Percentiles rank a stretch among this genome's conserved stretches.
Conservation (phyloP, 2,329 filamentous ascomycete genomes). For the Neonectria hederae region DNA sequence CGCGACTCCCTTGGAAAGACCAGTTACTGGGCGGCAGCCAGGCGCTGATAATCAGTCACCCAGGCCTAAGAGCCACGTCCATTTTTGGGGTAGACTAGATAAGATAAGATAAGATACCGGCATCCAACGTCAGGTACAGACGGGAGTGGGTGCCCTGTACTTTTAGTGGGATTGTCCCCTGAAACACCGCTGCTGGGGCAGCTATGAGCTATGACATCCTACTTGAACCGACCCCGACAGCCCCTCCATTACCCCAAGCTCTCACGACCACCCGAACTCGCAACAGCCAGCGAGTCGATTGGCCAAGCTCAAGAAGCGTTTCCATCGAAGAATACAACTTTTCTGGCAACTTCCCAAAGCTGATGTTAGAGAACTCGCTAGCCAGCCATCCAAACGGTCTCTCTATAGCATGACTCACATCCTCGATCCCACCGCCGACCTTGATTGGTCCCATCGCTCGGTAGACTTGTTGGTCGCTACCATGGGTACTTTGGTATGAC, state of each 20-base stretch:
- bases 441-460: conserved; percentile 77
- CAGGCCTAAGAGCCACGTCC: not conserved
- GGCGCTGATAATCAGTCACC: not conserved
- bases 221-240: not conserved
- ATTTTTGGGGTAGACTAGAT: not conserved
- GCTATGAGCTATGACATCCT: not conserved
- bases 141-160: not conserved
- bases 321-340: conserved; percentile 4
- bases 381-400: not conserved
- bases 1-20: conserved; percentile 11
- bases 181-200: not conserved
- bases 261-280: not conserved
- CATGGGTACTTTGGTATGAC: conserved; percentile 73
- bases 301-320: not conserved
- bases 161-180: not conserved
- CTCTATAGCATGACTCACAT: conserved; percentile 28
- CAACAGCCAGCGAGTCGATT: conserved; percentile 1
- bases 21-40: not conserved
- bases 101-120: conserved; percentile 10
- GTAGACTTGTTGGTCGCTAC: conserved; percentile 74
- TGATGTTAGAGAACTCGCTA: not conserved
- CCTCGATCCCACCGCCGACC: conserved; percentile 73
- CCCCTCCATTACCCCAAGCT: conserved; percentile 3
- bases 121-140: not conserved
- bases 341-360: conserved; percentile 1